Evolutionary conservation across 305 asterid species (phyloP).

Genomic region (Solanum hybrid): DNA sequence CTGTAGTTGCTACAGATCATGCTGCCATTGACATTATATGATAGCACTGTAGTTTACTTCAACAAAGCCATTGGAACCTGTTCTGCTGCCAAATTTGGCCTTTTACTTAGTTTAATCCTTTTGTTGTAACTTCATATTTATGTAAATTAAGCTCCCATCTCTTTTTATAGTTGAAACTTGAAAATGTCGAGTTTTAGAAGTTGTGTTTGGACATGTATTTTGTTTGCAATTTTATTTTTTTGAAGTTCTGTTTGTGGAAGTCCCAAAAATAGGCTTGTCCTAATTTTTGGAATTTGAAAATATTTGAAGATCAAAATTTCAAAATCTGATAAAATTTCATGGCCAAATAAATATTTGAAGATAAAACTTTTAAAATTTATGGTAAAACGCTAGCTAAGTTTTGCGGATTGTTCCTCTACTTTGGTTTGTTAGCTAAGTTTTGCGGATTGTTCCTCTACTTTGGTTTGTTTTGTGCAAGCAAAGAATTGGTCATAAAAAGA

Average conservation of each 20-base stretch:
- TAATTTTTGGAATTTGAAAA: background rate
- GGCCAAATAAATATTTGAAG: background rate
- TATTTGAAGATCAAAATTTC: background rate
- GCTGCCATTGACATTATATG: background rate
- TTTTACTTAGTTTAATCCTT: background rate
- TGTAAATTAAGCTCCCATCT: background rate
- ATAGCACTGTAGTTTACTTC: background rate
- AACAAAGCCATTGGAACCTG: background rate
- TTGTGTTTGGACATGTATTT: background rate
- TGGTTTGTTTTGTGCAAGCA: background rate
- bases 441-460: background rate
- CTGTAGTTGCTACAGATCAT: background rate
- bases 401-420: no score
- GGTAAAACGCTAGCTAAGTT: no score
- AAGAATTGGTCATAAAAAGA: background rate
- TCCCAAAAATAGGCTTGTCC: background rate
- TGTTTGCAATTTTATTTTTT: background rate
- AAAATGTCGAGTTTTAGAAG: background rate
- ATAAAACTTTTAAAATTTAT: no score
- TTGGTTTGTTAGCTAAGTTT: background rate
- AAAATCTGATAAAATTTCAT: background rate
- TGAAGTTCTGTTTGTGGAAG: rapidly evolving
- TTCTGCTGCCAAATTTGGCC: background rate
- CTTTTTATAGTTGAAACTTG: background rate
- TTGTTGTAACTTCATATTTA: background rate